Conservation (phyloP, 2,329 filamentous ascomycete genomes). For the Aspergillus fumigatiaffinis region DNA sequence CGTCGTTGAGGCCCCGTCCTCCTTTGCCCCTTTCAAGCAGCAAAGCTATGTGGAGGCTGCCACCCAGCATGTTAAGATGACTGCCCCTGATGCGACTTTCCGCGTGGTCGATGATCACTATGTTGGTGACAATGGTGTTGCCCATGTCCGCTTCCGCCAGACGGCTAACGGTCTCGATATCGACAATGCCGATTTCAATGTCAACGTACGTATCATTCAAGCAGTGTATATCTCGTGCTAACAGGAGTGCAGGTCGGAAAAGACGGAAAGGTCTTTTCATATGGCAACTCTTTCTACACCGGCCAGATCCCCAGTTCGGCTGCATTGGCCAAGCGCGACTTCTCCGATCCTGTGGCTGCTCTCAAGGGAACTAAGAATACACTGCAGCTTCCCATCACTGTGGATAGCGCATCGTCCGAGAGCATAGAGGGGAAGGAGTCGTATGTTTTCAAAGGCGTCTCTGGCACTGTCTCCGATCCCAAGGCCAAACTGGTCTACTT, state of each 20-base stretch:
- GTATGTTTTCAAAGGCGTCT: constrained; percentile 7
- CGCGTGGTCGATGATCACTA: constrained; percentile 13
- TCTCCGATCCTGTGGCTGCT: constrained; percentile 5
- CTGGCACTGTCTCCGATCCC: constrained; percentile 11
- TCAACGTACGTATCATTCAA: constrained; percentile 6
- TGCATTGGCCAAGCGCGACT: neutral
- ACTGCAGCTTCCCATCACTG: constrained; percentile 4
- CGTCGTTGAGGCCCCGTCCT: neutral
- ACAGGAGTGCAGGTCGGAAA: constrained; percentile 6
- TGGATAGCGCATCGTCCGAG: neutral
- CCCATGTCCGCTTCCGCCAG: constrained; percentile 14
- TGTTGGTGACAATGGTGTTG: constrained; percentile 12
- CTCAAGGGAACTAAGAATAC: constrained; percentile 1
- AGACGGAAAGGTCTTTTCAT: constrained; percentile 13
- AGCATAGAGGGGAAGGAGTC: neutral
- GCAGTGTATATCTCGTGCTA: neutral
- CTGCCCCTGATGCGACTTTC: constrained; percentile 4
- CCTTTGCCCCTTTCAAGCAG: neutral
- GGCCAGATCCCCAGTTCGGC: constrained; percentile 4
- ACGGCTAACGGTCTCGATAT: constrained; percentile 12
- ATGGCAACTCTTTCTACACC: constrained; percentile 13
- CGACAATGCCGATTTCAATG: constrained; percentile 15
- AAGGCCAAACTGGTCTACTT: constrained; percentile 11
- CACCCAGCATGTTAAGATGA: constrained; percentile 3
- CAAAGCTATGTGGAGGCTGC: constrained; percentile 8